Conservation (phyloP, 192 early-diverging fungal genomes). For the Coemansia sp. region DNA sequence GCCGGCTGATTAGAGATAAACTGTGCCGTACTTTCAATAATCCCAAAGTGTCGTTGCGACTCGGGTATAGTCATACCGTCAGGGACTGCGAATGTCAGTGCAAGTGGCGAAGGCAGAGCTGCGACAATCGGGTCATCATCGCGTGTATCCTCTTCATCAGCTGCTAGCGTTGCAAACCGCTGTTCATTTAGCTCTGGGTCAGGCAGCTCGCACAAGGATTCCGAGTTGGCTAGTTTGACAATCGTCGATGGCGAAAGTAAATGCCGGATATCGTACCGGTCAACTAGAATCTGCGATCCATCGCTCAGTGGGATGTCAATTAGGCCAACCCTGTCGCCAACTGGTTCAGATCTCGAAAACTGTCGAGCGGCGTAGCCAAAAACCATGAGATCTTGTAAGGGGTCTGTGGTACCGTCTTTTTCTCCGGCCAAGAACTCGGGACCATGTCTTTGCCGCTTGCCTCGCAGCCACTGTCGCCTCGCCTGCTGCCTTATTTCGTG, state of each 20-base stretch:
- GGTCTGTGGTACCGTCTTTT: constrained; percentile 6
- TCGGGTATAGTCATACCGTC: constrained; percentile 44
- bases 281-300: constrained; percentile 2
- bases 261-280: constrained; percentile 45
- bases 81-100: constrained; percentile 18
- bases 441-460: constrained; percentile 13
- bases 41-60: constrained; percentile 58
- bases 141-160: constrained; percentile 11
- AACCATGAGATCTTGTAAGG: neutral
- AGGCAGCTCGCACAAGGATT: neutral
- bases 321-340: neutral
- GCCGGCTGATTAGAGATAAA: constrained; percentile 58
- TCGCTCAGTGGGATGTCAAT: constrained; percentile 9
- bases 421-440: constrained; percentile 3
- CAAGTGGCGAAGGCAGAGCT: neutral
- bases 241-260: constrained; percentile 4
- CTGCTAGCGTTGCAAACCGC: constrained; percentile 24
- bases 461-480: constrained; percentile 14
- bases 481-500: constrained; percentile 19
- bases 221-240: neutral
- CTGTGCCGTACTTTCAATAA: constrained; percentile 70
- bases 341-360: neutral
- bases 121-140: neutral
- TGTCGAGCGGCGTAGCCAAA: constrained; percentile 34
- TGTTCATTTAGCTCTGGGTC: constrained; percentile 3